A percentile compares a stretch with the other conserved stretches of the same genome.
Conservation (phyloP, 768 basidiomycete genomes). For the Collybia mongolica region DNA sequence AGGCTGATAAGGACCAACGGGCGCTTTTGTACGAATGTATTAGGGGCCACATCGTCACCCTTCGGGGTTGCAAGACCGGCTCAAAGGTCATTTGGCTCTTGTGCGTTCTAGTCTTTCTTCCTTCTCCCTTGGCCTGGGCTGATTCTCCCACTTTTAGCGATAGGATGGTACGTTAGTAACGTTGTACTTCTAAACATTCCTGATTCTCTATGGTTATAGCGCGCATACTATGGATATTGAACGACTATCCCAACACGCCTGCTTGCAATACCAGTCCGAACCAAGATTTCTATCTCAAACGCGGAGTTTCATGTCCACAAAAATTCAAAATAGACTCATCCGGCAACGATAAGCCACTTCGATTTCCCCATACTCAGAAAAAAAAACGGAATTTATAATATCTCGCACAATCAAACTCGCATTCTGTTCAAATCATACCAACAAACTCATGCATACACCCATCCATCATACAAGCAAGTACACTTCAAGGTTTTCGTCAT, state of each 20-base stretch:
- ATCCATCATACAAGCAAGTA: too few species aligned
- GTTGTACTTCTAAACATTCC: neutral
- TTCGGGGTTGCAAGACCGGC: conserved; percentile 89
- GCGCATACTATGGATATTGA: conserved; percentile 45
- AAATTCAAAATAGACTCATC: too few species aligned
- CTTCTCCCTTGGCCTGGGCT: conserved; percentile 1
- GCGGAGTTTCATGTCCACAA: too few species aligned
- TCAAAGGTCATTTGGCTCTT: conserved; percentile 93
- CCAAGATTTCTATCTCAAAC: too few species aligned
- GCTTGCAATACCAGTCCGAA: too few species aligned
- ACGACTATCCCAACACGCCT: neutral
- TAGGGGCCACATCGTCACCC: conserved; percentile 82
- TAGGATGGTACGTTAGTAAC: conserved; percentile 32
- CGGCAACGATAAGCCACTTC: too few species aligned
- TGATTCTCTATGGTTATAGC: conserved; percentile 24
- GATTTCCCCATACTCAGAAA: too few species aligned
- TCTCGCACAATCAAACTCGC: too few species aligned
- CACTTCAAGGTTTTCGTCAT: too few species aligned
- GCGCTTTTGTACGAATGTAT: conserved; percentile 83
- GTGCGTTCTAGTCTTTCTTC: conserved; percentile 24
- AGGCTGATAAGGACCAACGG: conserved; percentile 89
- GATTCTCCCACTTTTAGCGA: conserved; percentile 23
- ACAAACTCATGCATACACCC: too few species aligned
- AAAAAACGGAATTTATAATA: too few species aligned
- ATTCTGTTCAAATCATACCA: too few species aligned